Base-by-base conservation (phyloP, 495 filamentous ascomycete genomes). In the Cladorrhinum samala region DNA sequence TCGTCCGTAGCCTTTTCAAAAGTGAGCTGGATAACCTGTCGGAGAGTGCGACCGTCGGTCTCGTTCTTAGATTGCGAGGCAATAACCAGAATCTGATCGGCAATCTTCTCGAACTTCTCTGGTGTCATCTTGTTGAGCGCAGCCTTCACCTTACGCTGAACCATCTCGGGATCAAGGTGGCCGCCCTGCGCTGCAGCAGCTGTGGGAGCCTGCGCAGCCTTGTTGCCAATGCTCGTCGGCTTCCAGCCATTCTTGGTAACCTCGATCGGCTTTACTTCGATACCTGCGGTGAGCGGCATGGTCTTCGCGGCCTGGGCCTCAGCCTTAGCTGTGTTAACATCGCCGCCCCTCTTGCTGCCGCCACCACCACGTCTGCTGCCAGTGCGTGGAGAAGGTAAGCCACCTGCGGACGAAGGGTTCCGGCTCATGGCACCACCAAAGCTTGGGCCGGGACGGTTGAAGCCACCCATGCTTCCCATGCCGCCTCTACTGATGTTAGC, bases 1-100 rank as follows among this genome's bases (percentile, higher is more conserved):
- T 99, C 93, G 68, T 99, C 93, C 23, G 90, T 95, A 59, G 93
- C 93, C 76, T 99, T 99, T 76, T 97, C 93, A 63, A 99, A 99
- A 2, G 91, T 95, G 50, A 99, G 86, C 66, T 96, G 91, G 62
- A 99, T 99, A 65, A 97, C 91, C 68, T 99, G 93, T 60, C 93
- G 86, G 47, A 99, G 78, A 2, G 94, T 97, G 16, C 93, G 86
- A 36, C 93, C 93, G 65, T 99, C 94, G 5, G 80, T 79, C 76
- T 99, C 93, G 63, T 92, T 85, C 78, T 94, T 95, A 27, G 93
- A 97, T 65, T 99, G 93, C 9, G 81, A 84, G 30, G 92, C 89
- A 61, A 99, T 97, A 36, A 84, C 81, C 21, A 97, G 79, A 49
- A 99, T 95, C 69, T 97, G 91, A 46, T 88, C 85, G 17, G 93